A percentile compares a stretch with the other conserved stretches of the same genome.
Conservation (phyloP, 2,329 filamentous ascomycete genomes). For the Paecilomyces niveus region DNA sequence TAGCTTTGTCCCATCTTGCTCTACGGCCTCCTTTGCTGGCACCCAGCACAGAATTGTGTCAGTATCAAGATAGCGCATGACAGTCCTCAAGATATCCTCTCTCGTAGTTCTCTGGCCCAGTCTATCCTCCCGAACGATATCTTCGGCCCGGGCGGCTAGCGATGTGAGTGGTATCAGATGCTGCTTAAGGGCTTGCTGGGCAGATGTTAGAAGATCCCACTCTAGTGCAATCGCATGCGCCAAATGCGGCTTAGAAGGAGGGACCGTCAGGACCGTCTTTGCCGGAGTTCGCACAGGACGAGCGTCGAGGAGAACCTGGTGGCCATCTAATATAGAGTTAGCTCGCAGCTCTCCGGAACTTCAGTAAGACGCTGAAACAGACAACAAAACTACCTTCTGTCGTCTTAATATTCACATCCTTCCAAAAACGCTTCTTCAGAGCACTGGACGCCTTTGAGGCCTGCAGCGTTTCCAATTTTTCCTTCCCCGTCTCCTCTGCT, state of each 20-base stretch:
- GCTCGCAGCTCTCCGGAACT: neutral
- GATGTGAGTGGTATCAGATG: constrained; percentile 89
- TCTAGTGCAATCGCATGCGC: constrained; percentile 82
- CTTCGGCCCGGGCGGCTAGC: constrained; percentile 72
- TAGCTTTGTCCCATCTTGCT: constrained; percentile 38
- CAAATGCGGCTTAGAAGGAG: constrained; percentile 68
- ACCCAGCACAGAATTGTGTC: constrained; percentile 92
- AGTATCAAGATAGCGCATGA: constrained; percentile 83
- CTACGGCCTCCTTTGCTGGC: constrained; percentile 46
- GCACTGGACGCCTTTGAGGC: constrained; percentile 25
- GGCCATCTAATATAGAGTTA: constrained; percentile 34
- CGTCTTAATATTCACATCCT: constrained; percentile 65
- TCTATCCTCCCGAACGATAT: constrained; percentile 65
- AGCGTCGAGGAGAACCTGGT: constrained; percentile 66
- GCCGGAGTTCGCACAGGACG: constrained; percentile 70
- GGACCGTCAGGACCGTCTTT: constrained; percentile 67
- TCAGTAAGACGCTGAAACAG: constrained; percentile 12
- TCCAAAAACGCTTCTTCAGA: constrained; percentile 78
- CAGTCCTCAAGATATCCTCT: constrained; percentile 55
- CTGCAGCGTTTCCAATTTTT: constrained; percentile 37
- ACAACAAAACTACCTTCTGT: constrained; percentile 48
- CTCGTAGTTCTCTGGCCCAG: constrained; percentile 49
- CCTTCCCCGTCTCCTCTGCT: constrained; percentile 41
- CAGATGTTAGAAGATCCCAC: constrained; percentile 79
- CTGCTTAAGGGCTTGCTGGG: constrained; percentile 74